Percentiles rank a stretch among this genome's conserved stretches.
Evolutionary conservation across 2,329 filamentous ascomycete species (phyloP).

Genomic region (Ampelomyces quisqualis): DNA sequence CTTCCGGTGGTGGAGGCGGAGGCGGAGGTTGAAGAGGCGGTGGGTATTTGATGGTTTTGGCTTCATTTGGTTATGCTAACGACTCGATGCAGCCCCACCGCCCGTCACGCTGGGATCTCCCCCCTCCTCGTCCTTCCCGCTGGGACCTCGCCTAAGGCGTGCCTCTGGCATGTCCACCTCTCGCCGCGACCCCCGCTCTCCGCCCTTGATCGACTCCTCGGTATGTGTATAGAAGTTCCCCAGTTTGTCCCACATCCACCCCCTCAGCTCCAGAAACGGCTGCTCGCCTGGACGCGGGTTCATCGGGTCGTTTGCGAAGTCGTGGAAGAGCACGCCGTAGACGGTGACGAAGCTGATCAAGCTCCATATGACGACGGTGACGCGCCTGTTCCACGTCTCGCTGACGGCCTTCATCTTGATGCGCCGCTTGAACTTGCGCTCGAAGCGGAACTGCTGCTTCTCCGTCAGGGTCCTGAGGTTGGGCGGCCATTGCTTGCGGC

Average conservation of each 20-base stretch:
- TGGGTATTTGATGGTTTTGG: too few relatives aligned
- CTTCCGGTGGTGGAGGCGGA: too few relatives aligned
- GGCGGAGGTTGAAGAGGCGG: too few relatives aligned
- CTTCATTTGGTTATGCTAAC: too few relatives aligned
- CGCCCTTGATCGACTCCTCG: conserved; percentile 10
- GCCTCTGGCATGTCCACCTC: conserved; percentile 3
- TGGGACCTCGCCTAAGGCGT: background rate
- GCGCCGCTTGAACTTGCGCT: conserved; percentile 75
- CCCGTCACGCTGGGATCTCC: too few relatives aligned
- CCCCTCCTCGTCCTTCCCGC: too few relatives aligned
- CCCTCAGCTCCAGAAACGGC: conserved; percentile 31
- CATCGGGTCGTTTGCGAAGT: conserved; percentile 47
- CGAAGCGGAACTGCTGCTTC: conserved; percentile 75
- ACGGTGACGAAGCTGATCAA: conserved; percentile 54
- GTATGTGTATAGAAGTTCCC: conserved; percentile 35
- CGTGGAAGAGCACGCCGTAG: conserved; percentile 62
- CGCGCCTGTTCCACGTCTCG: conserved; percentile 64
- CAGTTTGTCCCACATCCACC: conserved; percentile 28
- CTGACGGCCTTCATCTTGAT: conserved; percentile 62
- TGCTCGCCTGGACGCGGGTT: conserved; percentile 37
- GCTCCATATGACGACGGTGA: conserved; percentile 63
- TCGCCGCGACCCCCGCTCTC: conserved; percentile 15
- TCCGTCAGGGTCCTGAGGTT: conserved; percentile 68
- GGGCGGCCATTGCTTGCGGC: conserved; percentile 75
- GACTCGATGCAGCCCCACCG: too few relatives aligned